Percentiles rank a stretch among this genome's conserved stretches.
Conservation (phyloP, 257 asterid species). For the Salvia rosmarinus region DNA sequence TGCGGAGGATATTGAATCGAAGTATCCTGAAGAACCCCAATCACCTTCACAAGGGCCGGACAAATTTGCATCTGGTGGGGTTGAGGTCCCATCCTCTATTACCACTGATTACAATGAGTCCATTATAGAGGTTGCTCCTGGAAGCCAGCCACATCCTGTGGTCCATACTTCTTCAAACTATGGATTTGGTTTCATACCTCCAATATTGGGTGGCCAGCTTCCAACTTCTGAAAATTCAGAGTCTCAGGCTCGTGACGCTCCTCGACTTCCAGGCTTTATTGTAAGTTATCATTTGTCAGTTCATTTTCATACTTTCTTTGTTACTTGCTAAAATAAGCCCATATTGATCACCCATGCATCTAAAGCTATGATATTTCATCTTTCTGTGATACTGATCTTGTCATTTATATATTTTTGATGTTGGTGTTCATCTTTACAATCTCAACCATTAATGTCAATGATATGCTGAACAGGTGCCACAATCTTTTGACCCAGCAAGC, state of each 20-base stretch:
- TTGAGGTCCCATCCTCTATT: conserved; percentile 54
- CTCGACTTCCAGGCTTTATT: conserved; percentile 67
- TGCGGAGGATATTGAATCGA: conserved; percentile 51
- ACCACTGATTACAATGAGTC: conserved; percentile 55
- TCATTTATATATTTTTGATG: conserved; percentile 17
- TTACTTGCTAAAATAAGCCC: conserved; percentile 16
- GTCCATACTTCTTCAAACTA: conserved; percentile 64
- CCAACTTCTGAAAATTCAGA: conserved; percentile 71
- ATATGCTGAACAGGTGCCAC: conserved; percentile 62
- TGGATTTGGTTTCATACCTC: conserved; percentile 65
- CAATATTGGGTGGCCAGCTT: conserved; percentile 56
- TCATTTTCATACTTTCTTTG: conserved; percentile 7
- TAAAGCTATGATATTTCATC: neutral
- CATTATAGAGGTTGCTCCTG: conserved; percentile 59
- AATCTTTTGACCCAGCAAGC: conserved; percentile 73
- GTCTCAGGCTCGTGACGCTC: conserved; percentile 68
- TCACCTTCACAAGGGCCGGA: conserved; percentile 54
- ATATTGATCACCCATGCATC: neutral
- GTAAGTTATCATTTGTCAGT: conserved; percentile 51
- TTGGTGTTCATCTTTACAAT: conserved; percentile 16
- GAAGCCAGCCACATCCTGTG: conserved; percentile 58
- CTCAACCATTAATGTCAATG: conserved; percentile 11
- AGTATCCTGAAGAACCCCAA: conserved; percentile 55
- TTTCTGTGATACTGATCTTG: neutral
- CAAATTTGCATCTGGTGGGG: conserved; percentile 48